A percentile compares a stretch with the other conserved stretches of the same genome.
Conservation (phyloP, 2,329 filamentous ascomycete genomes). For the Colletotrichum sp. region DNA sequence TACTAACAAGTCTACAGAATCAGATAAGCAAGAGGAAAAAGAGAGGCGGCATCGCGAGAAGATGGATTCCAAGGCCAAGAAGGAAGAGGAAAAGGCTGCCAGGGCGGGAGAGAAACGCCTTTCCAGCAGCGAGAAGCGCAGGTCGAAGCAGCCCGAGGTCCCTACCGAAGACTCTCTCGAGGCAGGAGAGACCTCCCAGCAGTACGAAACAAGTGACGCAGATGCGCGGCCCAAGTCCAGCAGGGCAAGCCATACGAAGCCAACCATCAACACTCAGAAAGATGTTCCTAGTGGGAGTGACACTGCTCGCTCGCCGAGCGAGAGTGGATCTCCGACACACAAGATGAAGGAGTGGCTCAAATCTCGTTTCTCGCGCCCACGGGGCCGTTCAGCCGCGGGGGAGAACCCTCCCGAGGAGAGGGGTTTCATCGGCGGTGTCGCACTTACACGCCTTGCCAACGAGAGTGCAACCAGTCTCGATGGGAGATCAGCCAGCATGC, state of each 20-base stretch:
- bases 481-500: conserved; percentile 46
- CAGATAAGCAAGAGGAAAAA: conserved; percentile 54
- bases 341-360: conserved; percentile 62
- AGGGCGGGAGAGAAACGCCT: conserved; percentile 59
- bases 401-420: conserved; percentile 33
- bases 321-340: conserved; percentile 31
- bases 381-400: conserved; percentile 44
- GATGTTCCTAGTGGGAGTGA: neutral
- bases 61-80: conserved; percentile 46
- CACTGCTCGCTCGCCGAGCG: conserved; percentile 19
- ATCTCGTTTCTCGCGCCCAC: conserved; percentile 51
- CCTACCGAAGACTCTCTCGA: neutral
- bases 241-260: neutral
- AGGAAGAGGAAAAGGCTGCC: conserved; percentile 56
- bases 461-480: conserved; percentile 50
- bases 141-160: conserved; percentile 32
- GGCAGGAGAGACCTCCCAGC: neutral
- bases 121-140: conserved; percentile 59
- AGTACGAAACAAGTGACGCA: neutral
- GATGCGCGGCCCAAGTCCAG: neutral
- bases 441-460: conserved; percentile 44
- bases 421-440: conserved; percentile 57
- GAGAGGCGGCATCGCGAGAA: conserved; percentile 57
- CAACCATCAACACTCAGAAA: conserved; percentile 24
- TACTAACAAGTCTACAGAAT: conserved; percentile 34